phyloP scores from a whole-genome alignment of 2,329 filamentous ascomycete species.

The Ceratocystis cubensis region DNA sequence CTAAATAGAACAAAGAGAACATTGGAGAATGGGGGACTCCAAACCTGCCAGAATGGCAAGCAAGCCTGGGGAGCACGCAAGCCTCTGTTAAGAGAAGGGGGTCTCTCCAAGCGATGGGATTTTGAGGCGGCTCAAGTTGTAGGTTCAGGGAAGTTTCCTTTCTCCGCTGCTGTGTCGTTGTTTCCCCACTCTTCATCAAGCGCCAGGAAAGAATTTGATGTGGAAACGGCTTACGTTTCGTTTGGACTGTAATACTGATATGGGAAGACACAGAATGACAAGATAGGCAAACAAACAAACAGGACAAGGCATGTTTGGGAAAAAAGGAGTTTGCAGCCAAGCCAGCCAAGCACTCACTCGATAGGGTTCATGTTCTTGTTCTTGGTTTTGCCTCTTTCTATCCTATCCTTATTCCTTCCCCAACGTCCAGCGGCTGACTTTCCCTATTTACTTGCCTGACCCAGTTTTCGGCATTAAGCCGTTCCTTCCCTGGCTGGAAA shows the following conservation, averaged over 20 bases:
- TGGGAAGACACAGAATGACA: neutral
- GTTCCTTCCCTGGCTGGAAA: neutral
- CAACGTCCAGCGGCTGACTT: neutral
- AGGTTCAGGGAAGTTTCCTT: neutral
- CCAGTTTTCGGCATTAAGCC: slow-evolving; percentile 16
- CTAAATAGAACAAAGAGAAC: neutral
- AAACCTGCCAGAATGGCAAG: slow-evolving; percentile 12
- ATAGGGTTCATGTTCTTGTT: neutral
- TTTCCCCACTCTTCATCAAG: neutral
- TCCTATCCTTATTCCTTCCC: neutral
- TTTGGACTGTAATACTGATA: neutral
- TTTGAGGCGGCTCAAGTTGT: neutral
- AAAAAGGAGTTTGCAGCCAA: neutral
- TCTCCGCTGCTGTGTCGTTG: neutral
- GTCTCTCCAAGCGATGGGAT: neutral
- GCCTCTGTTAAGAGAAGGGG: neutral
- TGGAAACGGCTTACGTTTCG: neutral
- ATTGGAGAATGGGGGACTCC: slow-evolving; percentile 6
- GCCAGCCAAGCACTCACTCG: neutral
- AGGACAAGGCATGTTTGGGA: neutral
- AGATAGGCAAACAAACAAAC: neutral
- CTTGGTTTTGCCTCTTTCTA: neutral
- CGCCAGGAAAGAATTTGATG: neutral
- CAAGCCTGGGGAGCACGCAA: neutral
- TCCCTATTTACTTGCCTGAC: neutral